Percentiles rank a stretch among this genome's conserved stretches.
These are phyloP conservation scores for Apiospora koreana DNA, from an alignment of 2,329 filamentous ascomycete genomes.

Conservation along the genomic window DNA sequence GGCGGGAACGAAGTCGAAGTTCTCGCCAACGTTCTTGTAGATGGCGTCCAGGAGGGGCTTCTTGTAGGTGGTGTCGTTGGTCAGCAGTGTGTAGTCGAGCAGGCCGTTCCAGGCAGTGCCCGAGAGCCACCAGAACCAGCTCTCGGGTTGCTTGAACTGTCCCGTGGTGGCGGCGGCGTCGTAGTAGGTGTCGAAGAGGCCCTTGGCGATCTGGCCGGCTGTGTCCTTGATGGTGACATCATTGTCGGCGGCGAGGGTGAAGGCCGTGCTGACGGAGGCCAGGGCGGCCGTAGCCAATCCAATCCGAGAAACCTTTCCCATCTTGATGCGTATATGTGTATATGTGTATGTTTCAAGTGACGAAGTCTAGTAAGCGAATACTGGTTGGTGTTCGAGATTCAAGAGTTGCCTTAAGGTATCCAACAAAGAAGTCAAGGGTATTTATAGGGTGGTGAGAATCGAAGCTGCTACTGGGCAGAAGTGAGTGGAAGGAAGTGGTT, in stretches of 20 bases:
- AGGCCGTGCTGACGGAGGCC: slow-evolving; percentile 21
- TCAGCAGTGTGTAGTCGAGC: slow-evolving; percentile 28
- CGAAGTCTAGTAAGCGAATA: neutral
- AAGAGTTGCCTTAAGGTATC: neutral
- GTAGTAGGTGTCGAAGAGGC: slow-evolving; percentile 29
- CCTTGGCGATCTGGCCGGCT: slow-evolving; percentile 29
- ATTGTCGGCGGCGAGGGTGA: slow-evolving; percentile 13
- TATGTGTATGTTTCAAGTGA: neutral
- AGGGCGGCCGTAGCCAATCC: slow-evolving; percentile 11
- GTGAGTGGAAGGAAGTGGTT: neutral
- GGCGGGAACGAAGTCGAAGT: slow-evolving; percentile 25
- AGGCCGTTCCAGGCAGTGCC: slow-evolving; percentile 33
- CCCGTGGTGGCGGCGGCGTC: slow-evolving; percentile 31
- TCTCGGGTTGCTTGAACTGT: slow-evolving; percentile 33
- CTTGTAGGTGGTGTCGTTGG: slow-evolving; percentile 26
- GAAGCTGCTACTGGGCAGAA: slow-evolving; percentile 7
- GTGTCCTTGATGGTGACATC: slow-evolving; percentile 25
- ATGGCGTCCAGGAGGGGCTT: slow-evolving; percentile 24
- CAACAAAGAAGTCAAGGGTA: neutral
- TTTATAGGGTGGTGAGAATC: neutral
- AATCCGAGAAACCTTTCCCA: neutral
- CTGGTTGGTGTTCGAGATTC: neutral
- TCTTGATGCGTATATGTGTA: neutral
- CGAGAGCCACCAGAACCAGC: slow-evolving; percentile 38
- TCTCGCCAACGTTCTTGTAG: slow-evolving; percentile 24